These are phyloP conservation scores for Actinomortierella wolfii DNA, from an alignment of 371 early-diverging fungal species.

Conservation along the genomic window DNA sequence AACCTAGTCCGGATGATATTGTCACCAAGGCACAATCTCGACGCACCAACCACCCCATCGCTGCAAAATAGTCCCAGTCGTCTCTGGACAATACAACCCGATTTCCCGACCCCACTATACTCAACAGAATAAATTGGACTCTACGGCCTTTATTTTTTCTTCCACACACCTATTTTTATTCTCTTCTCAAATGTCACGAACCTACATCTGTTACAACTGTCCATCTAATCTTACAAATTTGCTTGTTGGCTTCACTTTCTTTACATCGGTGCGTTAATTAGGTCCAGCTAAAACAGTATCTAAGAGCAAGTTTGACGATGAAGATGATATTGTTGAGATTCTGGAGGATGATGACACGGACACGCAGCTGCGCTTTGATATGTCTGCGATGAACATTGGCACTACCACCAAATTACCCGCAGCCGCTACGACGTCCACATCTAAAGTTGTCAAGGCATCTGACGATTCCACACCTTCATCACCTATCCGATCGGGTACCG, in stretches of 20 bases:
- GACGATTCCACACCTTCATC: not conserved
- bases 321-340: slow-evolving; percentile 53
- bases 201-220: too few species aligned
- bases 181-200: too few species aligned
- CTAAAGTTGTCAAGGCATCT: not conserved
- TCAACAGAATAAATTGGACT: not conserved
- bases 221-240: too few species aligned
- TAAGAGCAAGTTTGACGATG: slow-evolving; percentile 7
- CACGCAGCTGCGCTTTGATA: slow-evolving; percentile 53
- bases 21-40: slow-evolving; percentile 68
- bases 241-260: too few species aligned
- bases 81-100: not conserved
- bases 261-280: too few species aligned
- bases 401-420: not conserved
- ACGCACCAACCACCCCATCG: slow-evolving; percentile 14
- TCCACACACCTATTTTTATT: not conserved
- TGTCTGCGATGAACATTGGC: slow-evolving; percentile 56
- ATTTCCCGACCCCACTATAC: too few species aligned
- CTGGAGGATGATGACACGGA: slow-evolving; percentile 46
- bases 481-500: slow-evolving; percentile 19
- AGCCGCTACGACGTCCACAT: not conserved
- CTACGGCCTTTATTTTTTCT: slow-evolving; percentile 5
- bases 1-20: slow-evolving; percentile 86
- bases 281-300: not conserved
- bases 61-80: not conserved